Evolutionary conservation across 768 basidiomycete species (phyloP), one percentile per base, ranked within the genome.

Genomic region (Termitomyces sp.): DNA sequence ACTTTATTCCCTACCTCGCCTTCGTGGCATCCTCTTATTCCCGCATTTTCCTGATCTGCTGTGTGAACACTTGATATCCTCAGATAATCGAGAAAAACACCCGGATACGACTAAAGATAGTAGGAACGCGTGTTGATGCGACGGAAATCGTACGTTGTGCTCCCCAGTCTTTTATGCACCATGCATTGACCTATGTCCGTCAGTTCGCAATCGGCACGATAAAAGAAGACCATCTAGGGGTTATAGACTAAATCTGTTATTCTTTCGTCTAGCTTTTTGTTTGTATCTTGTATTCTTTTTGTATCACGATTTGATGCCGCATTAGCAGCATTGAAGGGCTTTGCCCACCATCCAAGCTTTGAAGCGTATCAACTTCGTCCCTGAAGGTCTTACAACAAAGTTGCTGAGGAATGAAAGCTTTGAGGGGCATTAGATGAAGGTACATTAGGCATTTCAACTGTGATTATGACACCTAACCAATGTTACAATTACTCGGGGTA

Each of bases 191-290:
- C 18, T 52, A 7, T 46, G 13, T 20, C 7, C 3, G 20, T 18
- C 35, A 97, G 94, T 98, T 98, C 65, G 94, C 94, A 2, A 98
- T 98, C 63, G 96, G 94, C 9, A 94, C 91, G 3, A 97, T 98
- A 72, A 99, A 98, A 76, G 96, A 98, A 71, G 96, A 98, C 69
- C 96, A 94, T 71, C 76, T 98, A 30, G 96, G 96, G 48, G 92
- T 96, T 54, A 92, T 95, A 65, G 92, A 92, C 61, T 92, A 68
- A 68, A 50, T 38, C 14, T 22, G 22, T 20, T 30, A 20, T 16
- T 54, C 38, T 50, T 45, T 10, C 9, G 20, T 41, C 35, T 60
- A 44, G 28, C 45, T 47, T 55, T 61, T 49, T 24, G 43, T 13
- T 44, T 24, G 43, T 44, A 44, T 43, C 5, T 43, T 43, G 41